A percentile compares a stretch with the other conserved stretches of the same genome.
phyloP scores from a whole-genome alignment of 163 green algal genomes.

The Picocystis sp. region DNA sequence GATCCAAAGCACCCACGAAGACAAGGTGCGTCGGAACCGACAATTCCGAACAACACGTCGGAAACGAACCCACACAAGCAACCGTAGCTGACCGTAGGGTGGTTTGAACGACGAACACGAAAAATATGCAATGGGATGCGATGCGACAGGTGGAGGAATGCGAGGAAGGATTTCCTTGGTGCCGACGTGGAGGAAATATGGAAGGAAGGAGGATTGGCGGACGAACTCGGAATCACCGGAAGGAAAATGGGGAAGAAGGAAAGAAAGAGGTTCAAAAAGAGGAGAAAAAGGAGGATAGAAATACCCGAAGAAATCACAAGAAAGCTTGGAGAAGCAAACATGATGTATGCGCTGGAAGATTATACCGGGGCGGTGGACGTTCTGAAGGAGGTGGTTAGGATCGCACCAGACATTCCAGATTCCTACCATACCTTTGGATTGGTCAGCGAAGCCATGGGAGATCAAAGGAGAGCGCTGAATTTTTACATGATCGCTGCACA shows the following conservation, averaged over 20 bases:
- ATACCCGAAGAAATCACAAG: slow-evolving; percentile 37
- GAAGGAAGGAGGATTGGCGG: slow-evolving; percentile 5
- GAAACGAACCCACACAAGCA: not conserved
- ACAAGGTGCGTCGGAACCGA: slow-evolving; percentile 10
- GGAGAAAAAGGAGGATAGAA: slow-evolving; percentile 1
- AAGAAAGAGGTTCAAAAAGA: not conserved
- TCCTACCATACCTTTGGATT: slow-evolving; percentile 66
- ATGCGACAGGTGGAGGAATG: not conserved
- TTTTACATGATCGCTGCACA: slow-evolving; percentile 81
- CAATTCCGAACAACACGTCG: slow-evolving; percentile 1
- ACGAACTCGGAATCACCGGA: slow-evolving; percentile 7
- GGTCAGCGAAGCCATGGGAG: slow-evolving; percentile 40
- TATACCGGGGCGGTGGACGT: slow-evolving; percentile 35
- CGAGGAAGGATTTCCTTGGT: slow-evolving; percentile 10
- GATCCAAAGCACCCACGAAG: not conserved
- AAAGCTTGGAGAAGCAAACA: slow-evolving; percentile 56
- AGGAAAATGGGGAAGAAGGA: slow-evolving; percentile 5
- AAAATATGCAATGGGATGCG: too few species aligned
- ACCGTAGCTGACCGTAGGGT: not conserved
- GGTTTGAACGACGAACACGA: too few species aligned
- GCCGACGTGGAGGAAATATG: slow-evolving; percentile 21
- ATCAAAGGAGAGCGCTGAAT: slow-evolving; percentile 43
- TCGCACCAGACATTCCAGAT: slow-evolving; percentile 52
- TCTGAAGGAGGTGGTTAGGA: slow-evolving; percentile 47
- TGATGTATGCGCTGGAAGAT: slow-evolving; percentile 45